These are phyloP conservation scores for Plantago elongata DNA, from an alignment of 257 asterid genomes.

Conservation along the genomic window DNA sequence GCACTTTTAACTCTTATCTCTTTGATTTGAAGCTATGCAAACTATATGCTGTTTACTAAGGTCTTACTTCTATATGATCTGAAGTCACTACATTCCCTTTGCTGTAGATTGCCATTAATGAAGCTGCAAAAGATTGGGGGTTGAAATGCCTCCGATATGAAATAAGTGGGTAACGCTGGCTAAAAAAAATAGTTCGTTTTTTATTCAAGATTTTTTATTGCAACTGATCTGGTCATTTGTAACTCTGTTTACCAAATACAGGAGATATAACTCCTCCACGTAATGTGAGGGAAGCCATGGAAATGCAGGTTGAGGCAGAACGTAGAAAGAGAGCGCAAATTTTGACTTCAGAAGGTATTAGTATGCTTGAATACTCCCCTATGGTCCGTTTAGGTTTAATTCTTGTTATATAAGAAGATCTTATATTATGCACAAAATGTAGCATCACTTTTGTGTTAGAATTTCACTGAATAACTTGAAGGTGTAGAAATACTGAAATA, in stretches of 20 bases:
- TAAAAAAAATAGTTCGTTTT: background rate
- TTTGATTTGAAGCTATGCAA: too few species aligned
- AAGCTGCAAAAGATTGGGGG: conserved; percentile 90
- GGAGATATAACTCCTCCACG: conserved; percentile 95
- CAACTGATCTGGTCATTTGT: conserved; percentile 11
- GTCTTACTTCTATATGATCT: too few species aligned
- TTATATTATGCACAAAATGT: too few species aligned
- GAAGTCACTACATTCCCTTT: background rate
- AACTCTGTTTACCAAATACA: conserved; percentile 24
- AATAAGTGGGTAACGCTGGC: conserved; percentile 58
- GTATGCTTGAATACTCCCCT: conserved; percentile 8
- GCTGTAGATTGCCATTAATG: conserved; percentile 72
- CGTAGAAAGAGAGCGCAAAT: conserved; percentile 91
- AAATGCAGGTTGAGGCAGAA: conserved; percentile 99
- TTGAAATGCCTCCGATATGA: conserved; percentile 87
- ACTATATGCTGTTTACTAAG: too few species aligned
- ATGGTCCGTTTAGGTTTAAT: background rate
- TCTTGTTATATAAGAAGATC: conserved; percentile 1
- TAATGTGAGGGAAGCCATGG: conserved; percentile 89
- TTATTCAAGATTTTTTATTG: conserved; percentile 4
- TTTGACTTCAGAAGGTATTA: conserved; percentile 82
- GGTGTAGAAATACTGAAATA: too few species aligned
- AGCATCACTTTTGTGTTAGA: too few species aligned
- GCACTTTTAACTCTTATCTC: too few species aligned
- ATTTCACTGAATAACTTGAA: too few species aligned